Base-by-base conservation (phyloP, 805 yeast species). In the Ogataea sp. region DNA sequence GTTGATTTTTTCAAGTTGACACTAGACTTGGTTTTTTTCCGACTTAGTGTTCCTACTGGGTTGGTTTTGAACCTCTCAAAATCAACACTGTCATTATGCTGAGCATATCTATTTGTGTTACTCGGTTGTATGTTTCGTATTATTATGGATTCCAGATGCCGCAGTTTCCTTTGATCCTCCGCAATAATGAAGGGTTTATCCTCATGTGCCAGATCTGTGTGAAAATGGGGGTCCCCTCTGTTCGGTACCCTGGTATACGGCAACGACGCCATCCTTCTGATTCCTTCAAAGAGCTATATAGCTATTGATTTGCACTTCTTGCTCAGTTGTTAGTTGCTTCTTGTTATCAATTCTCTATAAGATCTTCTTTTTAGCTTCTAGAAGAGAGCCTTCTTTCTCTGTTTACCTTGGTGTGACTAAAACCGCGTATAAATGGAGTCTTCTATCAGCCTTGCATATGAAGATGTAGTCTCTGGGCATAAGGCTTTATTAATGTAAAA, bases 111-210 rank as follows among this genome's bases (percentile, higher is more conserved):
- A 14, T 7, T 17, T 10, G 21, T 17, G 3, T 16, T 30, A 28
- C 16, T 16, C 11, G 16, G 11, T 13, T 37, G 41, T 15, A 52
- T 33, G 33, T 52, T 52, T 18, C 39, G 39, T 6, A 52, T 41
- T 23, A 39, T 20, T 9, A 52, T 36, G 8, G 55, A 39, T 33
- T 41, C 47, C 16, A 58, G 37, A 36, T 58, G 62, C 18, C 61
- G 55, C 32, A 57, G 30, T 34, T 48, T 51, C 20, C 53, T 41
- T 16, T 48, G 46, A 21, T 43, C 34, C 5, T 49, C 43, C 6
- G 37, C n/a, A 10, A 34, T 34, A 13, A 25, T 15, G 16, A 34
- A 34, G 6, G 37, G 37, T 9, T 21, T 24, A 16, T 34, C 37
- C n/a, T 34, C 18, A 26, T 34, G 37, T 2, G 16, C 8, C 3